A percentile compares a stretch with the other conserved stretches of the same genome.
These are phyloP conservation scores for Yarrowia sp. DNA, from an alignment of 805 yeast genomes.

Conservation along the genomic window DNA sequence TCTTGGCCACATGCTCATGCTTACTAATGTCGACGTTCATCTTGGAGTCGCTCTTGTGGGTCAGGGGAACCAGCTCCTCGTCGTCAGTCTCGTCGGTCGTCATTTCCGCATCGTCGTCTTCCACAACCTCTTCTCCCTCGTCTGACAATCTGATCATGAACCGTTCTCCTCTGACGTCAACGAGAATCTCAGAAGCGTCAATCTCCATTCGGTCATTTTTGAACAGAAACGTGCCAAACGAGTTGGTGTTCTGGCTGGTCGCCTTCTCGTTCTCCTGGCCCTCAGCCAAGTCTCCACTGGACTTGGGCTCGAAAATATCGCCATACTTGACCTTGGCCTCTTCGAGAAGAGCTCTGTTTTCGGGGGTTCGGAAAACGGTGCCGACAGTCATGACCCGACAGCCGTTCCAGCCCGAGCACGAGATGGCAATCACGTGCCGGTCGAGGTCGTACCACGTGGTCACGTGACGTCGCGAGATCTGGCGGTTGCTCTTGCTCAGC, in stretches of 20 bases:
- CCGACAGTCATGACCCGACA: conserved; percentile 57
- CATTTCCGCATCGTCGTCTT: conserved; percentile 30
- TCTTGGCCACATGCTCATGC: conserved; percentile 4
- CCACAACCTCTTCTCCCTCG: conserved; percentile 54
- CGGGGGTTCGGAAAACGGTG: conserved; percentile 21
- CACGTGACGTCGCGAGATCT: conserved; percentile 73
- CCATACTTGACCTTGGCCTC: conserved; percentile 36
- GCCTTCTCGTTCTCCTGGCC: conserved; percentile 20
- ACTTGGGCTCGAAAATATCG: conserved; percentile 30
- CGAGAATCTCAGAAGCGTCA: conserved; percentile 56
- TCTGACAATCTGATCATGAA: conserved; percentile 59
- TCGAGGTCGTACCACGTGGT: conserved; percentile 55
- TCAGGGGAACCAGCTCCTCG: conserved; percentile 42
- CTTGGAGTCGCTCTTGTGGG: too few species aligned
- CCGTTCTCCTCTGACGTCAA: conserved; percentile 76
- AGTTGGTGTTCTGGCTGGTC: too few species aligned
- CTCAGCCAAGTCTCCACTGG: background rate
- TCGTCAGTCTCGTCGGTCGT: conserved; percentile 54
- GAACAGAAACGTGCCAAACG: conserved; percentile 29
- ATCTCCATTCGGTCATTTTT: conserved; percentile 34
- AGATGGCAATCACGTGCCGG: conserved; percentile 55
- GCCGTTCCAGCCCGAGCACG: conserved; percentile 87
- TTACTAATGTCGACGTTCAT: too few species aligned
- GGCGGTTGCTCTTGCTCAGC: conserved; percentile 57
- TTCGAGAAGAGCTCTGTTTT: conserved; percentile 16